Percentiles rank a stretch among this genome's conserved stretches.
Evolutionary conservation across 2,329 filamentous ascomycete genomes (phyloP).

Genomic region (Chalaropsis ovoidea): DNA sequence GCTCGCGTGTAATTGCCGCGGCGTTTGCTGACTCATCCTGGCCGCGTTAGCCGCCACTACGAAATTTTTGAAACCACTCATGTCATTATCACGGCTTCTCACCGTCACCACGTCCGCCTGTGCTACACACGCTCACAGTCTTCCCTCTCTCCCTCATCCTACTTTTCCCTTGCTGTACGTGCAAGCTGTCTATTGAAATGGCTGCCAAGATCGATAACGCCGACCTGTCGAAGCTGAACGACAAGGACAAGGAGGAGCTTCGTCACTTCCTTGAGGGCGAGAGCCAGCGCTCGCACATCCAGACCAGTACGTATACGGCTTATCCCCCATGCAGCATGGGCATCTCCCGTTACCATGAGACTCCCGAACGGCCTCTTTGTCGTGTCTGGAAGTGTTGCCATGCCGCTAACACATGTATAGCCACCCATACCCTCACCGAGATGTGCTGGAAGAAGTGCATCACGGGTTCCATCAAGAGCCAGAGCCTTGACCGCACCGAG

Average conservation of each 20-base stretch:
- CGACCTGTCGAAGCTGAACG: slow-evolving; percentile 65
- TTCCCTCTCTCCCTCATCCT: background rate
- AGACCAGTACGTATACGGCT: slow-evolving; percentile 43
- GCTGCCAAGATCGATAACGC: slow-evolving; percentile 38
- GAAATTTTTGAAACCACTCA: slow-evolving; percentile 14
- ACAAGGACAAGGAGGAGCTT: slow-evolving; percentile 76
- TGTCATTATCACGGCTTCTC: slow-evolving; percentile 6
- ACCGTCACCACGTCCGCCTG: too few species aligned
- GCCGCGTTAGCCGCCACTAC: background rate
- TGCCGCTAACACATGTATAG: slow-evolving; percentile 30
- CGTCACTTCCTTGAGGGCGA: slow-evolving; percentile 78
- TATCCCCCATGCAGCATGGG: background rate
- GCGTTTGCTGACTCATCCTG: slow-evolving; percentile 11
- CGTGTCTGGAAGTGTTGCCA: background rate
- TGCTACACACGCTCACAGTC: background rate
- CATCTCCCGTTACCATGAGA: too few species aligned
- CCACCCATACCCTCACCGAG: slow-evolving; percentile 51
- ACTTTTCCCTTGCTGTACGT: slow-evolving; percentile 1
- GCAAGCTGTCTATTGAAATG: slow-evolving; percentile 29
- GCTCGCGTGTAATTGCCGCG: background rate
- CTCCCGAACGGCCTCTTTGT: too few species aligned
- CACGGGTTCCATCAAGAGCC: slow-evolving; percentile 58
- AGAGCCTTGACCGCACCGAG: slow-evolving; percentile 65
- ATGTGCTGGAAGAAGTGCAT: slow-evolving; percentile 95
- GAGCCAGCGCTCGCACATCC: slow-evolving; percentile 65